A percentile compares a stretch with the other conserved stretches of the same genome.
phyloP scores from a whole-genome alignment of 495 filamentous ascomycete species.

The Hamigera avellanea region DNA sequence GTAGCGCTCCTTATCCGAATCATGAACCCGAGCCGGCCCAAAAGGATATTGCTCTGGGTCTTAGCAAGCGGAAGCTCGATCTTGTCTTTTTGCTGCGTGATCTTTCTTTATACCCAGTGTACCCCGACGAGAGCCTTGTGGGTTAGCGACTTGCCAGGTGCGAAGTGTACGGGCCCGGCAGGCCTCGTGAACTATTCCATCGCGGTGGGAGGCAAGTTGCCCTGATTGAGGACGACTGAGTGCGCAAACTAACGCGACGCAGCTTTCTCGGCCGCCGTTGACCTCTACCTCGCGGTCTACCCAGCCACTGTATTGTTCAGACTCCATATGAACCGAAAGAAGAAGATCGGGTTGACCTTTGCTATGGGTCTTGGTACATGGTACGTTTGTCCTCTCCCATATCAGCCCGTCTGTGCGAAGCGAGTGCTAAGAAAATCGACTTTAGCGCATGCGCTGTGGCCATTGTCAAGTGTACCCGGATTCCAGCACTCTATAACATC shows the following conservation, averaged over 20 bases:
- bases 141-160: background rate
- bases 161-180: background rate
- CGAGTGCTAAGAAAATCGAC: no score
- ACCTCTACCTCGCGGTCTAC: slow-evolving; percentile 38
- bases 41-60: slow-evolving; percentile 1
- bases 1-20: slow-evolving; percentile 16
- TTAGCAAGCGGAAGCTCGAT: background rate
- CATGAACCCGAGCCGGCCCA: slow-evolving; percentile 8
- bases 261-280: slow-evolving; percentile 26
- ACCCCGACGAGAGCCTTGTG: background rate
- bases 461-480: slow-evolving; percentile 29
- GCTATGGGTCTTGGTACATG: slow-evolving; percentile 30
- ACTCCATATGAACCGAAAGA: slow-evolving; percentile 30
- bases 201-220: background rate
- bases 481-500: slow-evolving; percentile 19
- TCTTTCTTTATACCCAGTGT: slow-evolving; percentile 1
- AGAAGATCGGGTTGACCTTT: slow-evolving; percentile 33
- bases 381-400: slow-evolving; percentile 8
- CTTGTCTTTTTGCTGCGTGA: background rate
- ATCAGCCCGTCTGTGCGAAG: no score
- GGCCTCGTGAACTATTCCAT: slow-evolving; percentile 2
- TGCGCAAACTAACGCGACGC: background rate
- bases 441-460: slow-evolving; percentile 13
- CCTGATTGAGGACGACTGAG: background rate
- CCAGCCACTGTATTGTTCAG: slow-evolving; percentile 29